Evolutionary conservation across 2,329 filamentous ascomycete genomes (phyloP).

Genomic region (Fonsecaea erecta): DNA sequence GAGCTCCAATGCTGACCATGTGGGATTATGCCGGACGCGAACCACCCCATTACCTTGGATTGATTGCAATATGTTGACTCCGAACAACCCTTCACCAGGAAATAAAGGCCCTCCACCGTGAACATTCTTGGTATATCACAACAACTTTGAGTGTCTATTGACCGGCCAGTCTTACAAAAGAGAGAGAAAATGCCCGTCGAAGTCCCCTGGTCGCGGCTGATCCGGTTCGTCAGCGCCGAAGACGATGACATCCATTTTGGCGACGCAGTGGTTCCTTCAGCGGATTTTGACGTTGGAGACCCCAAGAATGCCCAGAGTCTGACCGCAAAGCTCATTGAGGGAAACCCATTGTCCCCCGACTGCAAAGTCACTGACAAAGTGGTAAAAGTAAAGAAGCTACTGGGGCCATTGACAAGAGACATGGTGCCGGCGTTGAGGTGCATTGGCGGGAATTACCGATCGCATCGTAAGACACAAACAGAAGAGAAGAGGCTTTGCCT

Average conservation of each 20-base stretch:
- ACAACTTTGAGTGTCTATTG: too few species aligned
- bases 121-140: too few species aligned
- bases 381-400: slow-evolving; percentile 5
- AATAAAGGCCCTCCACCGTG: too few species aligned
- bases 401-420: slow-evolving; percentile 8
- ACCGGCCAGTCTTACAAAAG: too few species aligned
- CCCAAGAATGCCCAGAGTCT: background rate
- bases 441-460: slow-evolving; percentile 14
- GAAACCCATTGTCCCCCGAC: slow-evolving; percentile 1
- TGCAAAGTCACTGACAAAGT: slow-evolving; percentile 2
- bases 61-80: too few species aligned
- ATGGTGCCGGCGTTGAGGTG: background rate
- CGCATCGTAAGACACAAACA: slow-evolving; percentile 9
- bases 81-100: too few species aligned
- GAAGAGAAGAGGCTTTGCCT: too few species aligned
- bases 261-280: slow-evolving; percentile 1
- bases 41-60: too few species aligned
- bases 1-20: too few species aligned
- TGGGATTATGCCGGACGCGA: too few species aligned
- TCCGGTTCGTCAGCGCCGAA: slow-evolving; percentile 13
- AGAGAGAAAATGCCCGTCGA: too few species aligned
- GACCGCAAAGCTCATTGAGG: slow-evolving; percentile 3
- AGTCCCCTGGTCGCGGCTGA: background rate
- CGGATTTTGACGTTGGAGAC: slow-evolving; percentile 6
- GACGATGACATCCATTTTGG: slow-evolving; percentile 8